Base-by-base conservation (phyloP, 352 stramenopile species). In the Pythium utonaiense region DNA sequence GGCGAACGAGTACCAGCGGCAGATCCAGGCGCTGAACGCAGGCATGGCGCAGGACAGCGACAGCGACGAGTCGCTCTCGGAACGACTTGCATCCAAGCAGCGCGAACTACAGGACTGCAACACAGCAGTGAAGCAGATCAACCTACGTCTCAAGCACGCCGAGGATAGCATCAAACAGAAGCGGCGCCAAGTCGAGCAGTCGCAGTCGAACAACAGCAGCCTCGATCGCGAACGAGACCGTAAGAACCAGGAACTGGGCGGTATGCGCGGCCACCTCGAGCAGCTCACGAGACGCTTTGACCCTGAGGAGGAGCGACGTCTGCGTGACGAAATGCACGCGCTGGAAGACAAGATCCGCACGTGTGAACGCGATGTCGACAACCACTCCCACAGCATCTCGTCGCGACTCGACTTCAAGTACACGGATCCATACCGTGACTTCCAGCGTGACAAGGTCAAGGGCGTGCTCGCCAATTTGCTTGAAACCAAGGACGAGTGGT, bases 381-480 rank as follows among this genome's bases (percentile, higher is more conserved):
- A 91, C 44, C 77, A 98, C 3, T 93, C 87, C 12, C 92, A 96
- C 13, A 82, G 97, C 22, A 71, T 99, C 22, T 91, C 92, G n/a
- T 97, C 91, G n/a, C 81, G 96, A 24, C 78, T 99, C 41, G 78
- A 95, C 62, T 99, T 99, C 75, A 91, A 98, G 51, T 99, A 98
- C 73, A 89, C 80, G 16, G 95, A 99, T 60, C 96, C 96, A 12
- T 83, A 97, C 60, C 77, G 79, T 45, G 89, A 97, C 53, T 99
- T 99, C 69, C 80, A 99, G 56, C 88, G 93, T 22, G 79, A 88
- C 17, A 98, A 94, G 62, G 97, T 99, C 12, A 98, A 99, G 72
- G 98, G 98, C 34, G 78, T 99, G 17, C 81, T 99, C n/a, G 96
- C 96, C 14, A 95, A 96, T 38, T 77, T 99, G 9, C 72, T 99